Conservation (phyloP, 306 rosid species). For the Acmispon strigosus region DNA sequence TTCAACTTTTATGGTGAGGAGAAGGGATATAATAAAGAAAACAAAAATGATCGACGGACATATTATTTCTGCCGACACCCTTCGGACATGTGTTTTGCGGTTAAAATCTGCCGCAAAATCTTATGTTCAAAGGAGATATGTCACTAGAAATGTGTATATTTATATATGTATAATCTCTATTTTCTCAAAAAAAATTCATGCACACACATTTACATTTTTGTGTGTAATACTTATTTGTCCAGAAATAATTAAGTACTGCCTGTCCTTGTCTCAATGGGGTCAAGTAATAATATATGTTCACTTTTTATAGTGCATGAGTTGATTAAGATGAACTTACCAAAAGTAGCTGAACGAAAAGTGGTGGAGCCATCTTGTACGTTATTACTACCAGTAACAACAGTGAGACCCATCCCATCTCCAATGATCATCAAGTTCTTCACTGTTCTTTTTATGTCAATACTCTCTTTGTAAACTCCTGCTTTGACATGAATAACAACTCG, state of each 20-base stretch:
- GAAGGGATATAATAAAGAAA: no score
- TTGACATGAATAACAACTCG: slow-evolving; percentile 58
- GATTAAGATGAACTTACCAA: slow-evolving; percentile 37
- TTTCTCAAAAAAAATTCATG: no score
- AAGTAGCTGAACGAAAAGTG: slow-evolving; percentile 72
- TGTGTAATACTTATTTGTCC: no score
- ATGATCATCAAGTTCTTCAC: slow-evolving; percentile 52
- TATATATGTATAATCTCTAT: no score
- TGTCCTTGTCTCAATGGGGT: not conserved
- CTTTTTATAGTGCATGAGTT: not conserved
- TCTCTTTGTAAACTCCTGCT: slow-evolving; percentile 66
- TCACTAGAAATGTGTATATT: no score
- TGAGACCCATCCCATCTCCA: slow-evolving; percentile 73
- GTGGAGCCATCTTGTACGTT: slow-evolving; percentile 38
- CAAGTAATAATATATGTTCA: not conserved
- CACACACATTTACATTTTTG: no score
- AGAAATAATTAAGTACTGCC: slow-evolving; percentile 8
- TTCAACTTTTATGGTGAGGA: no score
- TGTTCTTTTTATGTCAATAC: slow-evolving; percentile 34
- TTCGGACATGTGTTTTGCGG: no score
- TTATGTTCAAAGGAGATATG: no score
- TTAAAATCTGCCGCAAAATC: no score
- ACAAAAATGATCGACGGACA: no score
- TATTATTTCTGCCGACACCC: no score
- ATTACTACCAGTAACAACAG: slow-evolving; percentile 41